phyloP scores from a whole-genome alignment of 2,329 filamentous ascomycete genomes.

The Hymenoscyphus infarciens region DNA sequence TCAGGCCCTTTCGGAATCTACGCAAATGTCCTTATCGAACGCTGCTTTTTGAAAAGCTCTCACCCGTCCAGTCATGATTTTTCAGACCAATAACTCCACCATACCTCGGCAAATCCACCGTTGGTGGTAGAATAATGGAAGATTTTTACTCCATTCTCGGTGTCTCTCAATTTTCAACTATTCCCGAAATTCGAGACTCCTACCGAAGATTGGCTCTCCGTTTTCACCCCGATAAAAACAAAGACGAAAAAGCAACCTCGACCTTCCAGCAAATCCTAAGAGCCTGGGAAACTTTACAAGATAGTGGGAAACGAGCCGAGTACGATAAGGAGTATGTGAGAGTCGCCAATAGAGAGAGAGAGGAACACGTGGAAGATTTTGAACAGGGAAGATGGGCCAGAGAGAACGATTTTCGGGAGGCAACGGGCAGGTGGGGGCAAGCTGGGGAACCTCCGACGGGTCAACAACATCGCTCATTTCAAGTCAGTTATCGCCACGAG shows the following conservation, averaged over 20 bases:
- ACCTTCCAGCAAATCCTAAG: constrained; percentile 22
- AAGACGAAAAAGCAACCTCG: constrained; percentile 13
- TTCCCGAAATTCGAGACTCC: constrained; percentile 18
- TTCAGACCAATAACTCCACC: background rate
- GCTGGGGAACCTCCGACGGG: background rate
- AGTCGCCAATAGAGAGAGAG: constrained; percentile 10
- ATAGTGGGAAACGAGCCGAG: constrained; percentile 18
- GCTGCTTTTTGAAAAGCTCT: background rate
- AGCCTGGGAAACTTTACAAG: constrained; percentile 27
- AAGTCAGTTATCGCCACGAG: background rate
- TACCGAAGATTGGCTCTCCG: constrained; percentile 24
- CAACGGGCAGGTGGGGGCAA: constrained; percentile 9
- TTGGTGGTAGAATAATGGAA: constrained; percentile 8
- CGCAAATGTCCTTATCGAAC: background rate
- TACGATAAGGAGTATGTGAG: constrained; percentile 23
- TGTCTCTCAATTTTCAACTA: constrained; percentile 19
- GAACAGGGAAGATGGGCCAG: constrained; percentile 5
- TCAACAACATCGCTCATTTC: constrained; percentile 2
- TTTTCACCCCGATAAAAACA: constrained; percentile 28
- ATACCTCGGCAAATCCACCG: background rate
- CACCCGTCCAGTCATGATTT: background rate
- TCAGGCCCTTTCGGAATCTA: background rate
- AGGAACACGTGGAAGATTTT: constrained; percentile 6
- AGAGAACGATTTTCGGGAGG: constrained; percentile 16
- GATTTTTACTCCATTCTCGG: constrained; percentile 26